These are phyloP conservation scores for Protomyces gravidus DNA, from an alignment of 1,139 yeast species.

Conservation along the genomic window DNA sequence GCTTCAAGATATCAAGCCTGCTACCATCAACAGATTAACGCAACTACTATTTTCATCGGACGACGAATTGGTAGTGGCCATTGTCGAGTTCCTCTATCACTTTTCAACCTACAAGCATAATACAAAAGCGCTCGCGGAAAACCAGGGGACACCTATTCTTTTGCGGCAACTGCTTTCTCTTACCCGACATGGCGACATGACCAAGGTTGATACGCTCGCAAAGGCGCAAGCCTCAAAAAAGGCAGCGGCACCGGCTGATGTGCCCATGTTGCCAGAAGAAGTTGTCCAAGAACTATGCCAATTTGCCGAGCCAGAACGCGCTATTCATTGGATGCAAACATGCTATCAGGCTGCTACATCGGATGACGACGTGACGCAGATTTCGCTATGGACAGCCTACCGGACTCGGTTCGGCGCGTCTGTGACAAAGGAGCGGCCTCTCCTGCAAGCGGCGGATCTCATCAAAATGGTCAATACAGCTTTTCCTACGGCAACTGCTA, in stretches of 20 bases:
- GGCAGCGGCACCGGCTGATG: constrained; percentile 47
- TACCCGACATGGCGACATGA: constrained; percentile 51
- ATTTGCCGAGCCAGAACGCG: constrained; percentile 81
- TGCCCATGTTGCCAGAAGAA: constrained; percentile 63
- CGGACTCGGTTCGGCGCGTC: constrained; percentile 70
- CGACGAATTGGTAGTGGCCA: constrained; percentile 59
- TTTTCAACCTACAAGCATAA: constrained; percentile 52
- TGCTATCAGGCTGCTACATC: constrained; percentile 54
- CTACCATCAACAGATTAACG: constrained; percentile 41
- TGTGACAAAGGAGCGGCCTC: constrained; percentile 46
- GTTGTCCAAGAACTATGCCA: constrained; percentile 58
- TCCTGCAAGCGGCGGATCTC: constrained; percentile 92
- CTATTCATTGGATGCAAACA: constrained; percentile 89
- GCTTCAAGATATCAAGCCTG: constrained; percentile 34
- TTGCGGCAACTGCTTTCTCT: constrained; percentile 51
- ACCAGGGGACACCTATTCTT: constrained; percentile 31
- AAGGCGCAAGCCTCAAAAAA: neutral
- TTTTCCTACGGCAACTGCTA: constrained; percentile 86
- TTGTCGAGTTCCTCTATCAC: constrained; percentile 64
- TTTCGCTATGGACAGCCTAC: constrained; percentile 91
- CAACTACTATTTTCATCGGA: constrained; percentile 47
- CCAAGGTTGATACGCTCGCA: neutral
- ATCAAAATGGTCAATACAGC: constrained; percentile 90
- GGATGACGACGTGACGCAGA: constrained; percentile 76
- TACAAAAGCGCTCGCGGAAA: constrained; percentile 34